Percentiles rank a stretch among this genome's conserved stretches.
Evolutionary conservation across 2,329 filamentous ascomycete species (phyloP).

Genomic region (Coniochaeta sp.): DNA sequence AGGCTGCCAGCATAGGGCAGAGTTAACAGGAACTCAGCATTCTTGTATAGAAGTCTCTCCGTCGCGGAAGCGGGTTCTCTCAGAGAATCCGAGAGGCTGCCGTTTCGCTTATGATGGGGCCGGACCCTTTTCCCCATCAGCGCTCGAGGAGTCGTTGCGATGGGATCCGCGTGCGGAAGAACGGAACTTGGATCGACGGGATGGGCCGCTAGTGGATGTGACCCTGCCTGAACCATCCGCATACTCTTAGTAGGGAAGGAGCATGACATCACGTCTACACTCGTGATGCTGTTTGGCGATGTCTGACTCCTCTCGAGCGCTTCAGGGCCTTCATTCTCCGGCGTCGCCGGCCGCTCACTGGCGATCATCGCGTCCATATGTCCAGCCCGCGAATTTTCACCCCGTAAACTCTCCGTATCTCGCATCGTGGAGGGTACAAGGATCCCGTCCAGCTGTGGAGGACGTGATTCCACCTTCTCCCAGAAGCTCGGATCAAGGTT

Average conservation of each 20-base stretch:
- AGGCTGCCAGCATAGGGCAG: slow-evolving; percentile 73
- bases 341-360: slow-evolving; percentile 38
- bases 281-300: slow-evolving; percentile 52
- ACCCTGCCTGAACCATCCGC: slow-evolving; percentile 29
- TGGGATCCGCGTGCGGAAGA: slow-evolving; percentile 37
- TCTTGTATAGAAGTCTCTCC: slow-evolving; percentile 44
- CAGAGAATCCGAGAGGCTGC: slow-evolving; percentile 79
- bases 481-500: slow-evolving; percentile 47
- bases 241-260: slow-evolving; percentile 51
- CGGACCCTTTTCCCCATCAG: slow-evolving; percentile 53
- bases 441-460: slow-evolving; percentile 36
- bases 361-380: slow-evolving; percentile 40
- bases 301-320: slow-evolving; percentile 26
- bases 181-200: slow-evolving; percentile 45
- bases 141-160: slow-evolving; percentile 52
- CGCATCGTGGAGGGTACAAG: slow-evolving; percentile 20
- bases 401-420: slow-evolving; percentile 33
- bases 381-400: slow-evolving; percentile 37
- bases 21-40: slow-evolving; percentile 51
- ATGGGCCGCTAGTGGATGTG: slow-evolving; percentile 42
- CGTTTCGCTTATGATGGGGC: slow-evolving; percentile 71
- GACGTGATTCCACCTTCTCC: slow-evolving; percentile 35
- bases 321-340: slow-evolving; percentile 26
- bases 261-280: slow-evolving; percentile 55
- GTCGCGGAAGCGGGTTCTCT: slow-evolving; percentile 52